Evolutionary conservation across 1,284 basidiomycete genomes (phyloP), one percentile per base, ranked within the genome.

Genomic region (Mycocalia duriaeana): DNA sequence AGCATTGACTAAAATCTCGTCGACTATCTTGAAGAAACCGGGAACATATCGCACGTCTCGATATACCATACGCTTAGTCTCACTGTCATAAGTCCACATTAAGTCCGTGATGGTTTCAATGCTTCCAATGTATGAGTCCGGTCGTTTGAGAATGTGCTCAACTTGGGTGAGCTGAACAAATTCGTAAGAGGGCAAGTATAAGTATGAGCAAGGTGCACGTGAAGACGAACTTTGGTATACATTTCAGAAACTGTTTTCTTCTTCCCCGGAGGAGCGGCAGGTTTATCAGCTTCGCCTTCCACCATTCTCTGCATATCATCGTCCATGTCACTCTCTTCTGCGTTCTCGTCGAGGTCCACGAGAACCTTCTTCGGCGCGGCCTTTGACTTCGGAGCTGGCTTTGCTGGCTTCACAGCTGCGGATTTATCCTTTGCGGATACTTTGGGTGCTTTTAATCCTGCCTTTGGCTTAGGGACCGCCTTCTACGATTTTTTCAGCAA

Each of bases 21-120:
- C 96, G 39, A 99, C 89, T 63, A 99, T 99, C 77, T 99, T 99
- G 81, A 96, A 96, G 68, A 99, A 96, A 53, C 95, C 96, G 0
- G 96, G 96, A 2, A 98, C 94, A 62, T 89, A 99, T 54, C 83
- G 91, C 56, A 94, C 90, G 42, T 94, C 85, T 59, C 85, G 75
- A 59, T 83, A 67, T 1, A 83, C 81, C 83, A 96, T 91, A 34
- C 83, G 81, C 59, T 91, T 92, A 38, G 70, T 79, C 39, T 84
- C 83, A 1, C 77, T 73, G 62, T 96, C 91, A 63, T 84, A 93
- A 3, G 90, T 91, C 94, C 94, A 98, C 85, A 96, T 93, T 24
- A 71, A 60, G 61, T 93, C 87, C 0, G 82, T 88, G 50, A 91
- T 76, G 0, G 82, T 83, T 67, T 96, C 93, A 6, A 96, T 84